Evolutionary conservation across 75 land plant genomes (phyloP).

Genomic region (Pinus taeda): DNA sequence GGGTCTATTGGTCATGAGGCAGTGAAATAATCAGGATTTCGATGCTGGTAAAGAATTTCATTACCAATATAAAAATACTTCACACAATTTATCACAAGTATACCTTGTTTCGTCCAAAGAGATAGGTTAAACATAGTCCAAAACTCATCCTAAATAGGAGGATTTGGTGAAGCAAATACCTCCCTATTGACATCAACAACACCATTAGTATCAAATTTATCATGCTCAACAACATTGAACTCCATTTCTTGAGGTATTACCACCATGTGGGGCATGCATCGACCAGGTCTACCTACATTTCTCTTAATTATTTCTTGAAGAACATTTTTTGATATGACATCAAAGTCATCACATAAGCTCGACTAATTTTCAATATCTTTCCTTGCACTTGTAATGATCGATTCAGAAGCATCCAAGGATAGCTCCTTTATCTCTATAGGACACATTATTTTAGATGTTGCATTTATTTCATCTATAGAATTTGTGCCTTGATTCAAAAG

Average conservation of each 20-base stretch:
- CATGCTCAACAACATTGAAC: conserved; percentile 58
- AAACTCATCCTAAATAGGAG: conserved; percentile 89
- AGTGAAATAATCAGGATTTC: conserved; percentile 48
- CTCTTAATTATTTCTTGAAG: conserved; percentile 58
- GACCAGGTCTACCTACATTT: conserved; percentile 76
- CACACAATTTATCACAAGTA: background rate
- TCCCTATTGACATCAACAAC: conserved; percentile 22
- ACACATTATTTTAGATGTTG: conserved; percentile 79
- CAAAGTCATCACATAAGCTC: conserved; percentile 89
- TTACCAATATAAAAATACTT: background rate
- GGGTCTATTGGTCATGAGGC: no score
- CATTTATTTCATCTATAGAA: conserved; percentile 79
- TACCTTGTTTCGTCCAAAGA: background rate
- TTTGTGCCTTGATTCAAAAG: conserved; percentile 80
- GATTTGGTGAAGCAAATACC: conserved; percentile 43
- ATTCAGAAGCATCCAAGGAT: conserved; percentile 77
- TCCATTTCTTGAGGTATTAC: conserved; percentile 96
- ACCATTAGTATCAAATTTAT: conserved; percentile 40
- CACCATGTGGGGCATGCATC: conserved; percentile 90
- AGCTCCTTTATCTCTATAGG: conserved; percentile 83
- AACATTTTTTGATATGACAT: conserved; percentile 66
- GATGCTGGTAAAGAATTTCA: conserved; percentile 41
- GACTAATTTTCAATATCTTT: conserved; percentile 88
- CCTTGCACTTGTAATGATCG: conserved; percentile 77
- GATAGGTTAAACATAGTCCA: background rate